Evolutionary conservation across 176 grass and related monocot species (phyloP).

Genomic region (Alopecurus myosuroides): DNA sequence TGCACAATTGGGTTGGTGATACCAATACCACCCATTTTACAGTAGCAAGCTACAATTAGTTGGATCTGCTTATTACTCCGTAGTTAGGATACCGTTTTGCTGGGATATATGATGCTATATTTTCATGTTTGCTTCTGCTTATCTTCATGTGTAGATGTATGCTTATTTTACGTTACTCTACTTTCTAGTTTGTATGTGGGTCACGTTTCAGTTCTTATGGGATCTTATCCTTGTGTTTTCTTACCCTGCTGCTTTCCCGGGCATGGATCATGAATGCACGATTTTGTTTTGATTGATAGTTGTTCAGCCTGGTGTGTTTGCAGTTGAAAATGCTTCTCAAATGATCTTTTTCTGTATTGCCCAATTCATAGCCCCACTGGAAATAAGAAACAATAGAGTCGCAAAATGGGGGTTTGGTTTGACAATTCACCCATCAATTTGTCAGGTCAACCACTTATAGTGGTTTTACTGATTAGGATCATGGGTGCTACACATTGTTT

Average conservation of each 20-base stretch:
- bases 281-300: not conserved
- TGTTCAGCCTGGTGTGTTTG: not conserved
- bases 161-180: not conserved
- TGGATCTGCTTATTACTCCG: not conserved
- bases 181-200: not conserved
- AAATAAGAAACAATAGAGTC: conserved; percentile 5
- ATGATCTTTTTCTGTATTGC: not conserved
- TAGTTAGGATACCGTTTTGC: not conserved
- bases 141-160: not conserved
- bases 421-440: not conserved
- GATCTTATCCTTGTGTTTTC: not conserved
- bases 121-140: not conserved
- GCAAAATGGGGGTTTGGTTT: conserved; percentile 15
- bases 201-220: not conserved
- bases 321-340: conserved; percentile 7
- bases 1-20: not conserved
- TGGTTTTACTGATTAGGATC: conserved; percentile 4
- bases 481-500: conserved; percentile 4
- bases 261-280: not conserved
- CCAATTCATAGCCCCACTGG: not conserved
- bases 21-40: not conserved
- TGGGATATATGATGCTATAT: not conserved
- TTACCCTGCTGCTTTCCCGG: not conserved
- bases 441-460: conserved; percentile 33
- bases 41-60: not conserved